Base-by-base conservation (phyloP, 768 basidiomycete species). In the Phaeolepiota aurea region DNA sequence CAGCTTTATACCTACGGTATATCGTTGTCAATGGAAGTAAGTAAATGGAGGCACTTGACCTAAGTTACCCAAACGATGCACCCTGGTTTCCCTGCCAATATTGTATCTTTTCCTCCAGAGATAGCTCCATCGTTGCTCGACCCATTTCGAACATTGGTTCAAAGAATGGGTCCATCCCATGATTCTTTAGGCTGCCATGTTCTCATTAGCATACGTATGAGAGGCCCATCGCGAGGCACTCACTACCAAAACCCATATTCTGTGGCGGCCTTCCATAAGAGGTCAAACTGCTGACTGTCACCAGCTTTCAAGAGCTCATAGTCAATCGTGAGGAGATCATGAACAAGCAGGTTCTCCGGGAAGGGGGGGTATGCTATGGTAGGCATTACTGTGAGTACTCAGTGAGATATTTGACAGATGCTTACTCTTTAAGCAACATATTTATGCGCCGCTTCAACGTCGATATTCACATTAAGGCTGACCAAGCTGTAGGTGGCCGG, bases 181-280 rank as follows among this genome's bases (percentile, higher is more conserved):
- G 72, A 44, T 77, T 75, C 45, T 68, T 70, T 37, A 77, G 53
- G 47, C 74, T 75, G 35, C 14, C 23, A 20, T 4, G 36, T 20
- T 13, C n/a, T 3, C 2, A 10, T 41, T 7, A 22, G 20, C 21
- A 9, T 59, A 16, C 9, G 20, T 22, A 25, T 36, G 20, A 43
- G 31, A 10, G 31, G n/a, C n/a, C 14, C 12, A 23, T 3, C 15
- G 18, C 30, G 20, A 11, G 20, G 5, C 41, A 68, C 74, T 51
- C 48, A 76, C 73, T 77, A 78, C 73, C 76, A 81, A 54, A 81
- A 79, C 2, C 77, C 76, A 13, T 74, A 63, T 20, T 65, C 59
- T 0, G 71, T 76, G 5, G 66, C 72, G 0, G 76, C 76, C 25
- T 63, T 49, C 71, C 71, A 77, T 1, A 81, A 65, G 32, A 54